Percentiles rank a stretch among this genome's conserved stretches.
Conservation (phyloP, 2,329 filamentous ascomycete species). For the Stagonosporopsis cucurbitacearum region DNA sequence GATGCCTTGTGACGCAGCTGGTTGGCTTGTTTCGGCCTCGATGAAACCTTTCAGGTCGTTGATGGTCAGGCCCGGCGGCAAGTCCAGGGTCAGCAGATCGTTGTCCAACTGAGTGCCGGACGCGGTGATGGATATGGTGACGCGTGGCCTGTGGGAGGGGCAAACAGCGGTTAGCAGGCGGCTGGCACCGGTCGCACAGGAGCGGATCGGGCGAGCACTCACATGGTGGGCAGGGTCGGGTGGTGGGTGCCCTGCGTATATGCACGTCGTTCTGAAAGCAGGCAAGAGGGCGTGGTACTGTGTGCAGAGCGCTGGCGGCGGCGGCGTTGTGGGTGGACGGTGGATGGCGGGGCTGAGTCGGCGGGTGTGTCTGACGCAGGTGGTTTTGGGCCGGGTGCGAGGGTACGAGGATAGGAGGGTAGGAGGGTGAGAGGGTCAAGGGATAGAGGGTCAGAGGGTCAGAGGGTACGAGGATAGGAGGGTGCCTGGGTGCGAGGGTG, state of each 20-base stretch:
- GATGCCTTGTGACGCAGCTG: conserved; percentile 76
- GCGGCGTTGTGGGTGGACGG: conserved; percentile 13
- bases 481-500: too few species aligned
- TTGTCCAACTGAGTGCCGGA: conserved; percentile 70
- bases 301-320: conserved; percentile 21
- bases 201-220: conserved; percentile 40
- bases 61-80: conserved; percentile 81
- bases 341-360: conserved; percentile 28
- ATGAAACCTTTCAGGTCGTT: conserved; percentile 87
- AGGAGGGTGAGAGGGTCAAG: too few species aligned
- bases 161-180: conserved; percentile 37
- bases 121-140: conserved; percentile 84
- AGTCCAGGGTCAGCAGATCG: conserved; percentile 81
- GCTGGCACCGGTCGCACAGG: conserved; percentile 43
- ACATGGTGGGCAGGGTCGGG: conserved; percentile 40
- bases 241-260: conserved; percentile 29
- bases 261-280: conserved; percentile 44
- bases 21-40: conserved; percentile 79
- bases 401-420: conserved; percentile 22
- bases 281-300: conserved; percentile 44
- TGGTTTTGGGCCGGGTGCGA: conserved; percentile 23
- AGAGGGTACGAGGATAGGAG: too few species aligned
- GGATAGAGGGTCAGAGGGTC: too few species aligned
- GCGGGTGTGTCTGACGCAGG: conserved; percentile 24
- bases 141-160: conserved; percentile 67